Percentiles rank a stretch among this genome's conserved stretches.
Evolutionary conservation across 2,329 filamentous ascomycete genomes (phyloP).

Genomic region (Penicillium sp.): DNA sequence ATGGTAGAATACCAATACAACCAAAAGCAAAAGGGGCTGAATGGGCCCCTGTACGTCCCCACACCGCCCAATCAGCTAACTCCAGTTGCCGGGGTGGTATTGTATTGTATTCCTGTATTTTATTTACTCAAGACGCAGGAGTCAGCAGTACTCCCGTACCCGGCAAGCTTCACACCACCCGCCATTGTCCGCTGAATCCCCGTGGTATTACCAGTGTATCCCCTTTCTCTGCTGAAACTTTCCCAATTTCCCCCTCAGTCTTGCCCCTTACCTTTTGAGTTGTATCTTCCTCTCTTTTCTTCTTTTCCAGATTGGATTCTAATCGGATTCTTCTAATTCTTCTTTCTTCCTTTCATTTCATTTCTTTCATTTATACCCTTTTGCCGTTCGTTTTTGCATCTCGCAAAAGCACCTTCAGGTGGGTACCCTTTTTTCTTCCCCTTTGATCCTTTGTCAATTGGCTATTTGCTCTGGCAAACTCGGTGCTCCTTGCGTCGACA

Average conservation of each 20-base stretch:
- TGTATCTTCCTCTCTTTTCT: constrained; percentile 10
- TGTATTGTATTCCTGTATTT: neutral
- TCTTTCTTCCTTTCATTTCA: constrained; percentile 13
- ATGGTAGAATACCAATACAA: neutral
- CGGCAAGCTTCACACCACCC: neutral
- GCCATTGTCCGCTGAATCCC: neutral
- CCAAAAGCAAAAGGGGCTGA: constrained; percentile 7
- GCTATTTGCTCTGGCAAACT: neutral
- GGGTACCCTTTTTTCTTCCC: neutral
- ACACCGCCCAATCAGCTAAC: constrained; percentile 6
- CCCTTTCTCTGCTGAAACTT: constrained; percentile 23
- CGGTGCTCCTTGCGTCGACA: constrained; percentile 15
- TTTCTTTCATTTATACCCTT: constrained; percentile 9
- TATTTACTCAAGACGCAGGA: neutral
- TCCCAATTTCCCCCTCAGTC: constrained; percentile 18
- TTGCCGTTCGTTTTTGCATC: constrained; percentile 4
- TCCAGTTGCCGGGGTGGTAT: neutral
- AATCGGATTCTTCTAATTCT: constrained; percentile 9
- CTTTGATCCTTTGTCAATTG: constrained; percentile 5
- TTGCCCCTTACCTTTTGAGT: constrained; percentile 18
- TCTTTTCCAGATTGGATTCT: constrained; percentile 11
- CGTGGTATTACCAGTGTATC: constrained; percentile 15
- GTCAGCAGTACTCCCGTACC: neutral
- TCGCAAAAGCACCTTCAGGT: constrained; percentile 8
- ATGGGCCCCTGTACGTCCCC: neutral